phyloP scores from a whole-genome alignment of 495 filamentous ascomycete species.

The Daldinia concentrica region DNA sequence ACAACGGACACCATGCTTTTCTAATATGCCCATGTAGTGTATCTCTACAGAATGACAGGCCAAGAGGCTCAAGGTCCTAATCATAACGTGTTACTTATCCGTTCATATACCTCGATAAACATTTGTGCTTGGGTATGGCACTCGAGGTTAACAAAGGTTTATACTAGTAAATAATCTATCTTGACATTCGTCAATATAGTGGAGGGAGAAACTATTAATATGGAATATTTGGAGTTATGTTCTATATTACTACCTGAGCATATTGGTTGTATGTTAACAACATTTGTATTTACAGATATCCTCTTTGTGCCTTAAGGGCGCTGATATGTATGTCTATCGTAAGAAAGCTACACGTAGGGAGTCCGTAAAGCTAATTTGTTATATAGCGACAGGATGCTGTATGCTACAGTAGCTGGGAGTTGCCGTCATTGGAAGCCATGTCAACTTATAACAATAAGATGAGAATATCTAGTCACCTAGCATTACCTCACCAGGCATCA shows the following conservation, averaged over 20 bases:
- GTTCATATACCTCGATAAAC: background rate
- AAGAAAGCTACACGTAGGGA: background rate
- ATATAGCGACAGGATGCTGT: background rate
- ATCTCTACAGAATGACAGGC: background rate
- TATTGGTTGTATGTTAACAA: background rate
- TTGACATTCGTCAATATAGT: no score
- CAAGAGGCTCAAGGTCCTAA: no score
- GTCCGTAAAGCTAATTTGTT: conserved; percentile 1
- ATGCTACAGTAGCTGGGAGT: background rate
- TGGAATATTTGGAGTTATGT: no score
- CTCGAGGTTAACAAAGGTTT: background rate
- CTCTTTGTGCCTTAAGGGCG: background rate
- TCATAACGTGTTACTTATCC: background rate
- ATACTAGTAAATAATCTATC: background rate
- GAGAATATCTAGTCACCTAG: background rate
- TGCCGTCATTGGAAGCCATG: background rate
- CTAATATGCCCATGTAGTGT: background rate
- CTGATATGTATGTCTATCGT: background rate
- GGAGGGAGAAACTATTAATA: no score
- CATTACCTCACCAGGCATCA: no score
- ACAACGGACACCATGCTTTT: background rate
- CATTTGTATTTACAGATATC: background rate
- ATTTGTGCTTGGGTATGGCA: background rate
- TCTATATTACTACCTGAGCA: no score
- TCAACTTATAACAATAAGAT: background rate